Conservation (phyloP, 805 yeast genomes). For the Wickerhamiella lipophila region DNA sequence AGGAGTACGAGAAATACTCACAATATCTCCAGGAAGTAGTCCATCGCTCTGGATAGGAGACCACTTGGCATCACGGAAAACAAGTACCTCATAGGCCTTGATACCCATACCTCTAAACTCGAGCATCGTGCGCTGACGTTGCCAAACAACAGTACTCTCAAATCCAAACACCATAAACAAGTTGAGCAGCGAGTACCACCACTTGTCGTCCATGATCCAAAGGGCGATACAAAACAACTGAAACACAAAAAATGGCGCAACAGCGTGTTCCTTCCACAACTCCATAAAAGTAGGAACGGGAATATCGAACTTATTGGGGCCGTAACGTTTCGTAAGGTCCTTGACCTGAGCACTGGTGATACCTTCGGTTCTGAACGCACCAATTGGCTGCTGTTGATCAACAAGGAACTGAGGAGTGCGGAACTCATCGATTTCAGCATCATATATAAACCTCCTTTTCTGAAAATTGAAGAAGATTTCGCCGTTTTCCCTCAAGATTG, state of each 20-base stretch:
- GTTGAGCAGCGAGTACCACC: conserved; percentile 89
- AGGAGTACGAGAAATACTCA: conserved; percentile 72
- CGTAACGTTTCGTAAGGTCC: conserved; percentile 47
- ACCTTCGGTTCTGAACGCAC: conserved; percentile 49
- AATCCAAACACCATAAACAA: conserved; percentile 84
- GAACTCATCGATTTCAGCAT: conserved; percentile 41
- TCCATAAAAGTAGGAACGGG: conserved; percentile 88
- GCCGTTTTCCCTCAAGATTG: conserved; percentile 43
- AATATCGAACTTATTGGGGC: conserved; percentile 80
- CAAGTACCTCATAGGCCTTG: conserved; percentile 73
- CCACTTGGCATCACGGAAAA: conserved; percentile 63
- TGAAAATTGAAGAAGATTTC: conserved; percentile 72
- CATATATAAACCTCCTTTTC: conserved; percentile 76
- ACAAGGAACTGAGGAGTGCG: conserved; percentile 67
- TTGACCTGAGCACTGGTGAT: conserved; percentile 27
- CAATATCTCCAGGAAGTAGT: conserved; percentile 77
- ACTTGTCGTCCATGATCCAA: conserved; percentile 93
- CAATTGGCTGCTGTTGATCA: conserved; percentile 42
- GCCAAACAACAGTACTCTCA: conserved; percentile 90
- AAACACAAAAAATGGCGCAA: conserved; percentile 95
- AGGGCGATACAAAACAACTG: conserved; percentile 90
- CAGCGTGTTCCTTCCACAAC: conserved; percentile 91
- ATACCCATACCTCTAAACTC: conserved; percentile 97
- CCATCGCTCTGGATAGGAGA: conserved; percentile 51
- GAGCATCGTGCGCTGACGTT: conserved; percentile 84